These are phyloP conservation scores for Tylopilus sp. DNA, from an alignment of 768 basidiomycete genomes.

Conservation along the genomic window DNA sequence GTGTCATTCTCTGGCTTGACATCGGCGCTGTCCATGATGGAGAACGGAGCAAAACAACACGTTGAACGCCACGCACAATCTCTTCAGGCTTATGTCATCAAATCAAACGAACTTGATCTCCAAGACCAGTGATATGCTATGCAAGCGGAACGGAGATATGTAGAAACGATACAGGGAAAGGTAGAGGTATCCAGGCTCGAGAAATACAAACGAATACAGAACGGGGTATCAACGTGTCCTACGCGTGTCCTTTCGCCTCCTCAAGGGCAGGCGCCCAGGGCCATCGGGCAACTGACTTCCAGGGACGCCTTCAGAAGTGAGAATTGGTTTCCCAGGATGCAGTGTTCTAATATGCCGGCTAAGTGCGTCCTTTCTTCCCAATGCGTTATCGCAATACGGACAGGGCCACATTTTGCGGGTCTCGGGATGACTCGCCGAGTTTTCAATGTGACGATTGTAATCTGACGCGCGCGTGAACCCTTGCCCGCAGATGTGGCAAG, in stretches of 20 bases:
- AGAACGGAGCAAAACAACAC: not conserved
- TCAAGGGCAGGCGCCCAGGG: not conserved
- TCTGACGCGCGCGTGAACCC: constrained; percentile 22
- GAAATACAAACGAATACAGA: not conserved
- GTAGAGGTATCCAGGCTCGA: not conserved
- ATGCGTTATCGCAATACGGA: constrained; percentile 11
- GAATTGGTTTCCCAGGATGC: constrained; percentile 3
- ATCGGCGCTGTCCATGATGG: constrained; percentile 14
- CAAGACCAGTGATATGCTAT: too few species aligned
- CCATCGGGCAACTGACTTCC: not conserved
- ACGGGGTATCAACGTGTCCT: constrained; percentile 1
- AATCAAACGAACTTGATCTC: not conserved
- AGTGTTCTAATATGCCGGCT: constrained; percentile 19
- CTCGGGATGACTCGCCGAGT: constrained; percentile 20
- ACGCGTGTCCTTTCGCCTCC: constrained; percentile 6
- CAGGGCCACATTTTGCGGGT: constrained; percentile 28
- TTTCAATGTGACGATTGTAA: constrained; percentile 19
- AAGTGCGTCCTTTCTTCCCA: constrained; percentile 30
- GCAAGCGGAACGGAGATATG: too few species aligned
- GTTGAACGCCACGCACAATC: not conserved
- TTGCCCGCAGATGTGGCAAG: constrained; percentile 14
- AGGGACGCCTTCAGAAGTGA: not conserved
- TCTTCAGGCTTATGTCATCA: constrained; percentile 17
- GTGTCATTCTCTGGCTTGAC: constrained; percentile 7
- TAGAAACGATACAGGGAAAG: not conserved